Evolutionary conservation across 2,329 filamentous ascomycete genomes (phyloP), one percentile per base, ranked within the genome.

Genomic region (Akanthomyces muscarius): DNA sequence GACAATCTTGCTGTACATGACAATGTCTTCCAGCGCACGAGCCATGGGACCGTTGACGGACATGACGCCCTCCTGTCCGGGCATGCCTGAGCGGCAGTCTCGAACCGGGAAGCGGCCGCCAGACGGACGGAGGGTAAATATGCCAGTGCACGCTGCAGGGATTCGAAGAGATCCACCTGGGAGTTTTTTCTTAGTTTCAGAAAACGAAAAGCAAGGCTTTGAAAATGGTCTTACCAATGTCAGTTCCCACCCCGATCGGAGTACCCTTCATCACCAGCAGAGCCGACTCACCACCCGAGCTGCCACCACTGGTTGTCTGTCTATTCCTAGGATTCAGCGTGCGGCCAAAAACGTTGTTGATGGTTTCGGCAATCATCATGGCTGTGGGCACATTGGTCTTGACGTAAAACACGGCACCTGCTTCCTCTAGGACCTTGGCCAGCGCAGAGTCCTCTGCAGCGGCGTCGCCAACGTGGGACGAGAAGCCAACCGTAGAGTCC

Each of bases 361-460:
- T 83, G 1, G 80, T 83, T 70, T 89, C 87, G 14, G 85, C 82
- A 58, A 88, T 87, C 86, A 90, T 89, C 80, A 89, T 86, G 14
- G 85, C 85, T 1, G 85, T 87, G 0, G 83, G 82, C 4, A 84
- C 78, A 66, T 81, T 84, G 0, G 83, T 85, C 74, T 85, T 85
- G 66, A 82, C 81, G 68, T 83, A 85, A 65, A 83, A 77, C 33
- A 86, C 76, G 13, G 83, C 83, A 5, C 84, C 84, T 3, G 79
- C 76, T 0, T 69, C 73, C 48, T 77, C 71, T 0, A 86, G 74
- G 1, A 84, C 65, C 10, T 71, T 66, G 1, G 74, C 76, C 0
- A 82, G 72, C 4, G 74, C 69, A 4, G 79, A 70, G 33, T 83
- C 79, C 8, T 71, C 64, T 3, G 69, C 62, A 0, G 79, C 85